Evolutionary conservation across 2,329 filamentous ascomycete genomes (phyloP).

Genomic region (Fusarium ambrosium): DNA sequence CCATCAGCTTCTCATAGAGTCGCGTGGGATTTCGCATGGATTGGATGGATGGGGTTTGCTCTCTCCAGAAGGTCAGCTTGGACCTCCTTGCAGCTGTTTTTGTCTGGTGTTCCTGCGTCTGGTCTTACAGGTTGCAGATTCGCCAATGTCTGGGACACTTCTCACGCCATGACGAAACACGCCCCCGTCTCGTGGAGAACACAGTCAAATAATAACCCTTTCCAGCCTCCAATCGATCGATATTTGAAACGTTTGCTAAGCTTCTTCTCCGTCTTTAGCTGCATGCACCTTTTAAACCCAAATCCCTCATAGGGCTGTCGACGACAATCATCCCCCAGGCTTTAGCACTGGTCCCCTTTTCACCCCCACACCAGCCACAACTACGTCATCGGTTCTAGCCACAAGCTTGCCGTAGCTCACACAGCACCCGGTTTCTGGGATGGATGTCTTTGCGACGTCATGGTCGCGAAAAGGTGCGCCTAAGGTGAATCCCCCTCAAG

Average conservation of each 20-base stretch:
- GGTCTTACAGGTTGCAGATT: not conserved
- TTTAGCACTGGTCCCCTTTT: not conserved
- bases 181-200: not conserved
- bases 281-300: not conserved
- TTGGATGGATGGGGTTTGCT: no score
- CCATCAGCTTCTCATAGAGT: not conserved
- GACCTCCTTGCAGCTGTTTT: not conserved
- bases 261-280: not conserved
- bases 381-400: conserved; percentile 32
- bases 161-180: not conserved
- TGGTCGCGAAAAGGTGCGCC: conserved; percentile 7
- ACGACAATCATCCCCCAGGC: not conserved
- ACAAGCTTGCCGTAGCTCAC: not conserved
- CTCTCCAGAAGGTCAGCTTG: not conserved
- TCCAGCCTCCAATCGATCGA: not conserved
- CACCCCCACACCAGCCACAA: conserved; percentile 24
- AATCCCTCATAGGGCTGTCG: conserved; percentile 26
- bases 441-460: conserved; percentile 31
- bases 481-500: not conserved
- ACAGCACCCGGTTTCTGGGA: conserved; percentile 13
- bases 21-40: not conserved
- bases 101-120: not conserved
- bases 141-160: not conserved
- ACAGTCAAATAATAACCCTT: not conserved
- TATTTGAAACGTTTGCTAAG: not conserved